These are phyloP conservation scores for Fusarium decemcellulare DNA, from an alignment of 2,329 filamentous ascomycete genomes.

Conservation along the genomic window DNA sequence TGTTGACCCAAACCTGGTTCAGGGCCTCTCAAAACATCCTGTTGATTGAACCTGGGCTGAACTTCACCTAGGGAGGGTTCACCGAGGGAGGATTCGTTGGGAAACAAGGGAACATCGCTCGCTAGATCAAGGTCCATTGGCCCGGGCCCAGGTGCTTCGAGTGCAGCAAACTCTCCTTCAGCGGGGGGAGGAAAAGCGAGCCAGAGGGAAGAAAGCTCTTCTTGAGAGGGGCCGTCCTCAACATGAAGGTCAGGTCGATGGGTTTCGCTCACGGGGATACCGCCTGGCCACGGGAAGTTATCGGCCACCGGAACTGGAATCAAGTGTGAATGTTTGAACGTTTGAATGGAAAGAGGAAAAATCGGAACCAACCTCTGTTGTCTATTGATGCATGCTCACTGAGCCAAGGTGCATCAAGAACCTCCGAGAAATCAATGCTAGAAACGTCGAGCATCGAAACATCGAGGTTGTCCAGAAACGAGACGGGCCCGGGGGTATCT, in stretches of 20 bases:
- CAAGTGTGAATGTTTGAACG: not conserved
- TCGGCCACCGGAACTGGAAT: not conserved
- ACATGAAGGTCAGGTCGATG: not conserved
- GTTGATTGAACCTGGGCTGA: not conserved
- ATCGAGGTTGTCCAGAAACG: not conserved
- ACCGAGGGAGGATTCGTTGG: not conserved
- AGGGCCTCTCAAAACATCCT: not conserved
- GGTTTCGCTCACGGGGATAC: not conserved
- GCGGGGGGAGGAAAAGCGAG: not conserved
- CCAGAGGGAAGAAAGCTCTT: not conserved
- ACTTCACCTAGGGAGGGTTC: not conserved
- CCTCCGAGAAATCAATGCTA: not conserved
- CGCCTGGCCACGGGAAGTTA: not conserved
- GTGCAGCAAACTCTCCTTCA: not conserved
- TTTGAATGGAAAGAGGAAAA: not conserved
- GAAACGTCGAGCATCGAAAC: not conserved
- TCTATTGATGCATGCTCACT: not conserved
- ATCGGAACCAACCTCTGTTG: not conserved
- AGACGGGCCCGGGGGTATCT: not conserved
- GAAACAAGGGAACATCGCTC: not conserved
- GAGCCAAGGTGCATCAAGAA: not conserved
- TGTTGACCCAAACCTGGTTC: too few relatives aligned
- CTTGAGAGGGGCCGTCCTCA: not conserved
- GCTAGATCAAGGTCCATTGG: not conserved
- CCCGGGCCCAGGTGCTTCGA: not conserved